Conservation (phyloP, 768 basidiomycete genomes). For the Termitomyces sp. region DNA sequence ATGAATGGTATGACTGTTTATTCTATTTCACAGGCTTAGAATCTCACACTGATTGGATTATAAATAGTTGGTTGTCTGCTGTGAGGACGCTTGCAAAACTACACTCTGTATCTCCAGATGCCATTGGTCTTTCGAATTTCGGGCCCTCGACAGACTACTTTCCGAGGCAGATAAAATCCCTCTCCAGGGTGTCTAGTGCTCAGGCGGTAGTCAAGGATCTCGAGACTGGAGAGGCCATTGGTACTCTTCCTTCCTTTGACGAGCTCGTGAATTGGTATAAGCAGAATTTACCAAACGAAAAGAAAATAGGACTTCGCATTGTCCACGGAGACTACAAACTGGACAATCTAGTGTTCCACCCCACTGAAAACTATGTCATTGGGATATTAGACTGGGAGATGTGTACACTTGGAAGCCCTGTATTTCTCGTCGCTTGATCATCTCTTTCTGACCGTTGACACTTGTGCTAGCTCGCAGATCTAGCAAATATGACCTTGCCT, state of each 20-base stretch:
- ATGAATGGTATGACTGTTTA: slow-evolving; percentile 50
- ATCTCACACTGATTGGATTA: slow-evolving; percentile 18
- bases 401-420: slow-evolving; percentile 90
- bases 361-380: slow-evolving; percentile 85
- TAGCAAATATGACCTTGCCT: slow-evolving; percentile 85
- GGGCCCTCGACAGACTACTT: slow-evolving; percentile 81
- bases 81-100: slow-evolving; percentile 66
- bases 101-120: slow-evolving; percentile 54
- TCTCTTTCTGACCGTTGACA: not conserved
- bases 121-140: slow-evolving; percentile 64
- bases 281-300: slow-evolving; percentile 70
- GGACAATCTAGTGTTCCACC: slow-evolving; percentile 96
- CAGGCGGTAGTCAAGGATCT: slow-evolving; percentile 69
- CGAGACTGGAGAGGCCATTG: slow-evolving; percentile 53
- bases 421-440: slow-evolving; percentile 29
- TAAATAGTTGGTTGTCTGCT: slow-evolving; percentile 70
- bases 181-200: slow-evolving; percentile 73
- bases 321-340: slow-evolving; percentile 98
- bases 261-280: slow-evolving; percentile 76
- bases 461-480: slow-evolving; percentile 64
- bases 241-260: slow-evolving; percentile 70
- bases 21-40: not conserved
- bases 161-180: slow-evolving; percentile 88
- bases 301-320: slow-evolving; percentile 69
- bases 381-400: slow-evolving; percentile 98